Percentiles rank a stretch among this genome's conserved stretches.
Evolutionary conservation across 2,329 filamentous ascomycete species (phyloP).

Genomic region (Chalara sp.): DNA sequence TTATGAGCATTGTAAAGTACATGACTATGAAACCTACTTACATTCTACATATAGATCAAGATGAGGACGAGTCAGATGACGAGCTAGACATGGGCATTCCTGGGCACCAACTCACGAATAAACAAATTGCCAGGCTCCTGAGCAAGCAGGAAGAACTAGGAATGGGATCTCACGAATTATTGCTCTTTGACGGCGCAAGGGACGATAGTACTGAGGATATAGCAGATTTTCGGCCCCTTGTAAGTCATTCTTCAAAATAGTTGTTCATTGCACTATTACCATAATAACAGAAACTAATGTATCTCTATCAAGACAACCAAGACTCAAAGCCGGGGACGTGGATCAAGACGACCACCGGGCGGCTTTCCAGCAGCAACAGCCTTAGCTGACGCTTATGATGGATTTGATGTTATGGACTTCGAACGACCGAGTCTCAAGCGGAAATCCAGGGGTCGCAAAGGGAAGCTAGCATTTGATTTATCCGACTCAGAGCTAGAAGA

Average conservation of each 20-base stretch:
- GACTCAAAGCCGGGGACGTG: slow-evolving; percentile 15
- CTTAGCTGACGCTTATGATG: slow-evolving; percentile 49
- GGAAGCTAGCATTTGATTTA: slow-evolving; percentile 43
- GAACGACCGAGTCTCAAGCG: slow-evolving; percentile 60
- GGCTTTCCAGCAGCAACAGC: slow-evolving; percentile 46
- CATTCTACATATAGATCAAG: slow-evolving; percentile 19
- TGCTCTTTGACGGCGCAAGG: slow-evolving; percentile 46
- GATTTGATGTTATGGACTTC: slow-evolving; percentile 82
- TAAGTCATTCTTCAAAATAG: no score
- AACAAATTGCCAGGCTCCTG: slow-evolving; percentile 53
- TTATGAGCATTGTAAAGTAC: background rate
- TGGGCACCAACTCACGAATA: slow-evolving; percentile 45
- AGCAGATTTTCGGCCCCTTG: background rate
- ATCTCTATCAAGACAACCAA: background rate
- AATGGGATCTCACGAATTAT: slow-evolving; percentile 48
- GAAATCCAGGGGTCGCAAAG: slow-evolving; percentile 56
- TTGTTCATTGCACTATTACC: no score
- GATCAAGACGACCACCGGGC: slow-evolving; percentile 22
- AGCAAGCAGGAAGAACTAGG: slow-evolving; percentile 59
- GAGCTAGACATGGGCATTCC: slow-evolving; percentile 16
- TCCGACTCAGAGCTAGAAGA: slow-evolving; percentile 63
- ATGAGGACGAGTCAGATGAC: slow-evolving; percentile 30
- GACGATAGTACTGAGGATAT: slow-evolving; percentile 22
- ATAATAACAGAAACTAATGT: no score
- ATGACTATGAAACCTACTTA: background rate